Evolutionary conservation across 2,329 filamentous ascomycete genomes (phyloP), one percentile per base, ranked within the genome.

Genomic region (Trematosphaeria pertusa): DNA sequence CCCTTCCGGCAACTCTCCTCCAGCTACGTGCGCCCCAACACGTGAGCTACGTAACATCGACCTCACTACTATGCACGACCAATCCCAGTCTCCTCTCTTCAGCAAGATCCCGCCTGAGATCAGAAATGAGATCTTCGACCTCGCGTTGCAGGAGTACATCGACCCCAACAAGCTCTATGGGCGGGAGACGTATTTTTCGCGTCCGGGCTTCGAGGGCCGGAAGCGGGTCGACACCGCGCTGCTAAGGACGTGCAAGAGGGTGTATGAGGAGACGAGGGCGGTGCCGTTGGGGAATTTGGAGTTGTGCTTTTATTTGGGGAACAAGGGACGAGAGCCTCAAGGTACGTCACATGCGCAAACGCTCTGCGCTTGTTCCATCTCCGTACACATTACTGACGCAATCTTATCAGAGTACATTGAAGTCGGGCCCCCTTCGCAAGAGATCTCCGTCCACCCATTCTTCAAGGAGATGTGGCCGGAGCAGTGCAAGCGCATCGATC

Each of bases 161-260:
- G 47, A 54, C 20, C 39, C 46, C 9, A 36, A 37, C 2, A 48
- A 46, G 18, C 37, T 38, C 8, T 59, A 58, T 42, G 17, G 15
- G 3, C 8, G 21, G 11, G 33, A 56, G 12, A 53, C 43, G 17
- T 52, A 58, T 32, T 50, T 47, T 22, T 43, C 34, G 5, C 47
- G 56, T 1, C 56, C 56, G 2, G 58, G 54, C 6, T 66, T 62
- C 37, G 58, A 61, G 14, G 58, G 61, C 36, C 53, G 59, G 11
- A 54, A 46, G 12, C 54, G 52, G 22, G 61, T 70, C 26, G 47
- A 65, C 33, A 62, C 53, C 5, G 43, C 50, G 3, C 54, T 74
- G 15, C 58, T 73, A 4, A 51, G 56, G 30, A 71, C 67, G 3
- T 73, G 72, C 37, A 67, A 67, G n/a, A 55, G 57, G 10, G 55